phyloP scores from a whole-genome alignment of 805 yeast species.

The Suhomyces sp. region DNA sequence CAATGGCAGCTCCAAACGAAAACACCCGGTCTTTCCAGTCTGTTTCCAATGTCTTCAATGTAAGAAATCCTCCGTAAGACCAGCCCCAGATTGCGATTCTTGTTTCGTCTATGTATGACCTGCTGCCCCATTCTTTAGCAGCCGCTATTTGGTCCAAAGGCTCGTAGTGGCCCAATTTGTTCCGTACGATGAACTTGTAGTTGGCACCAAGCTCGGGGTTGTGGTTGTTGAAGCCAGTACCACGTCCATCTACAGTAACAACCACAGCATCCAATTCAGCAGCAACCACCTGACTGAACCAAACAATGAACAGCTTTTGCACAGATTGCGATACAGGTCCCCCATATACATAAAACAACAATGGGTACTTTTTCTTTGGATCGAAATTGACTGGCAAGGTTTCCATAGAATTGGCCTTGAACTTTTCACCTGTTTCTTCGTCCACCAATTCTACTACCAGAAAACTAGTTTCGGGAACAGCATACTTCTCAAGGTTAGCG shows the following conservation, averaged over 20 bases:
- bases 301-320: constrained; percentile 52
- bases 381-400: constrained; percentile 75
- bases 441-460: constrained; percentile 53
- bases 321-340: constrained; percentile 95
- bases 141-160: constrained; percentile 84
- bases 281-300: constrained; percentile 73
- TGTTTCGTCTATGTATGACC: constrained; percentile 57
- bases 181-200: constrained; percentile 78
- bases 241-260: constrained; percentile 95
- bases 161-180: constrained; percentile 77
- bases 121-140: constrained; percentile 65
- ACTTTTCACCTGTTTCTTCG: constrained; percentile 42
- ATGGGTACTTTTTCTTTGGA: constrained; percentile 65
- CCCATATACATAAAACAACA: constrained; percentile 86
- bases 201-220: constrained; percentile 41
- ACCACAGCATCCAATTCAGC: constrained; percentile 79
- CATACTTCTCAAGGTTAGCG: constrained; percentile 40
- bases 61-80: constrained; percentile 82
- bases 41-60: constrained; percentile 68
- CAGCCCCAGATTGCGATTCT: constrained; percentile 80
- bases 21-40: constrained; percentile 57
- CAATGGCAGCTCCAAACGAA: constrained; percentile 77
- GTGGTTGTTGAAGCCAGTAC: constrained; percentile 84
- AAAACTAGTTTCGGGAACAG: constrained; percentile 54
- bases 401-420: constrained; percentile 65